Percentiles rank a stretch among this genome's conserved stretches.
These are phyloP conservation scores for Pilaira anomala DNA, from an alignment of 192 early-diverging fungal species.

Conservation along the genomic window DNA sequence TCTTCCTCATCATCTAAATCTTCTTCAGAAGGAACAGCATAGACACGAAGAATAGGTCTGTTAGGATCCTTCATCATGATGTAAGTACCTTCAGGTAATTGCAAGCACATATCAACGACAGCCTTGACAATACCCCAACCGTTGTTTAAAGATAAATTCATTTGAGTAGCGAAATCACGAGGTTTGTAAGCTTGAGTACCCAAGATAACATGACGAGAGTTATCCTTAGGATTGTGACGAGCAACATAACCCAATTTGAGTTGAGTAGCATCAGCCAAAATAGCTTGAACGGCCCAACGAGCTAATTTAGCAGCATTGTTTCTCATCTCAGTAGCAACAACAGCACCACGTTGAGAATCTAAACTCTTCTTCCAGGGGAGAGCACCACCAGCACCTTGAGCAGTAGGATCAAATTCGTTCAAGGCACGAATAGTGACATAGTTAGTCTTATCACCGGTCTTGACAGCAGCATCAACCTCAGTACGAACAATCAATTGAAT, in stretches of 20 bases:
- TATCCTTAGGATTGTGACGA: constrained; percentile 74
- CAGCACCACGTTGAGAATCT: constrained; percentile 92
- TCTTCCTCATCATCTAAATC: constrained; percentile 68
- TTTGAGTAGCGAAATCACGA: constrained; percentile 84
- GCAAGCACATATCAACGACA: constrained; percentile 81
- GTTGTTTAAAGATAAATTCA: constrained; percentile 79
- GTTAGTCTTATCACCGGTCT: constrained; percentile 45
- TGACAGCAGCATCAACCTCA: constrained; percentile 79
- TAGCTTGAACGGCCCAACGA: constrained; percentile 91
- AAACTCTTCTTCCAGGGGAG: constrained; percentile 94
- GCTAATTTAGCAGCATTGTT: constrained; percentile 96
- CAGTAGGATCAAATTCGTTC: constrained; percentile 90
- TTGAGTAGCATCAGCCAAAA: constrained; percentile 87
- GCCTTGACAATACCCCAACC: constrained; percentile 97
- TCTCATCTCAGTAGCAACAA: constrained; percentile 95
- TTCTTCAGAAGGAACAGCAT: constrained; percentile 69
- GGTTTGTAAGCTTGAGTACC: constrained; percentile 86
- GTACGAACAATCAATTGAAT: constrained; percentile 83
- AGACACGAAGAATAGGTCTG: constrained; percentile 83
- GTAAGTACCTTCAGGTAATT: constrained; percentile 91
- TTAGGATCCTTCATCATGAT: constrained; percentile 96
- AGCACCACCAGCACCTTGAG: constrained; percentile 79
- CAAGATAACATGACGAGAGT: constrained; percentile 76
- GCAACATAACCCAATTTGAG: constrained; percentile 85
- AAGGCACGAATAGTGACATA: constrained; percentile 75